Evolutionary conservation across 176 grass and related monocot species (phyloP).

Genomic region (Secale cereale): DNA sequence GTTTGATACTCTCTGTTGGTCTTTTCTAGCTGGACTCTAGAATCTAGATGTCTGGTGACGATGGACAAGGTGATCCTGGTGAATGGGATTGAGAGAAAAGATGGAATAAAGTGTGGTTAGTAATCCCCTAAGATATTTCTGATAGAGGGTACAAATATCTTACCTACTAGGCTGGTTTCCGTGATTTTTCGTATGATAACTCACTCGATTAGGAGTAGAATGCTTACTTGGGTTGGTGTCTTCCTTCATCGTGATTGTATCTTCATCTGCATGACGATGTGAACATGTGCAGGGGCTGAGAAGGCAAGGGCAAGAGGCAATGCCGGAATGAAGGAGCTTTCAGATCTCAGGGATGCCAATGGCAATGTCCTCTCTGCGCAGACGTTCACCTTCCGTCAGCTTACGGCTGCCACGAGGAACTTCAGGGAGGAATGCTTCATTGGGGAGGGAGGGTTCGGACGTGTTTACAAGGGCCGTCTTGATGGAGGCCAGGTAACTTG

Average conservation of each 20-base stretch:
- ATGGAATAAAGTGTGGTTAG: not conserved
- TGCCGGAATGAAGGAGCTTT: constrained; percentile 29
- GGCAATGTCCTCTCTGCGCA: constrained; percentile 57
- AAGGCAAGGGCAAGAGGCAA: constrained; percentile 34
- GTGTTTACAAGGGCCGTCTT: constrained; percentile 78
- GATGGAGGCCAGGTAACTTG: constrained; percentile 65
- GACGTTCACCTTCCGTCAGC: constrained; percentile 89
- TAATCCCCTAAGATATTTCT: constrained; percentile 9
- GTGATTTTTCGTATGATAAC: not conserved
- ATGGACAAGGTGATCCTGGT: constrained; percentile 9
- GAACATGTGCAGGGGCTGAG: constrained; percentile 32
- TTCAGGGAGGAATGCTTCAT: constrained; percentile 86
- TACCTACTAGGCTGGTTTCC: not conserved
- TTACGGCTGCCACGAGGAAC: constrained; percentile 61
- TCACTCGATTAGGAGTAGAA: not conserved
- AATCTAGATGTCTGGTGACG: not conserved
- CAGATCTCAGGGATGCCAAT: constrained; percentile 44
- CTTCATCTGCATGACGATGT: constrained; percentile 1
- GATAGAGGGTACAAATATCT: not conserved
- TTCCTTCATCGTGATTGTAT: not conserved
- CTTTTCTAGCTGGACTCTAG: not conserved
- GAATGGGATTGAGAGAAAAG: constrained; percentile 15
- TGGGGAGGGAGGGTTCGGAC: constrained; percentile 88
- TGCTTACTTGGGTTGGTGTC: not conserved
- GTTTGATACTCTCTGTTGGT: not conserved